Conservation (phyloP, 257 asterid species). For the Thymus mandschuricus region DNA sequence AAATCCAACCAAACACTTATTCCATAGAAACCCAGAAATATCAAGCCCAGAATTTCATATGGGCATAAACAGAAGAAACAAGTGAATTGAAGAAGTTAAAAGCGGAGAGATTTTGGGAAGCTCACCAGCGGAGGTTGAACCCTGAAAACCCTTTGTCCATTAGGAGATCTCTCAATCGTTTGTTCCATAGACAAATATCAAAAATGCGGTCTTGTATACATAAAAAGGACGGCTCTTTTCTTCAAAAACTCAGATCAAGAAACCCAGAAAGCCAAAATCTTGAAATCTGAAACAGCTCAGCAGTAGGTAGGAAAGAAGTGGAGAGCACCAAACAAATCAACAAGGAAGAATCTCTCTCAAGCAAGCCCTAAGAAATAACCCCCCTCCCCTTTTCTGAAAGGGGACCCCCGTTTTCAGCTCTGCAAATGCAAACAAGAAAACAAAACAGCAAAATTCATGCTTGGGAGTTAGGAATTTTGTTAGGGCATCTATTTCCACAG, state of each 20-base stretch:
- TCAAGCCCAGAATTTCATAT: slow-evolving; percentile 35
- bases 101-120: slow-evolving; percentile 19
- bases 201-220: slow-evolving; percentile 42
- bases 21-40: slow-evolving; percentile 1
- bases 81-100: slow-evolving; percentile 19
- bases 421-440: slow-evolving; percentile 56
- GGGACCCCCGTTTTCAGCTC: slow-evolving; percentile 34
- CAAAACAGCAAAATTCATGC: slow-evolving; percentile 42
- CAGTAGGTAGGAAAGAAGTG: slow-evolving; percentile 28
- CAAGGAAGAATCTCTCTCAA: slow-evolving; percentile 32
- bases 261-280: slow-evolving; percentile 38
- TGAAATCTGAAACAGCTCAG: slow-evolving; percentile 44
- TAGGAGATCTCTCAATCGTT: slow-evolving; percentile 70
- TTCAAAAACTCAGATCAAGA: slow-evolving; percentile 50
- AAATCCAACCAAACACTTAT: slow-evolving; percentile 21
- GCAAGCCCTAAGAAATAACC: slow-evolving; percentile 46
- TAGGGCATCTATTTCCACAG: slow-evolving; percentile 41
- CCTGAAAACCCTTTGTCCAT: slow-evolving; percentile 76
- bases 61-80: slow-evolving; percentile 32
- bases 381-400: slow-evolving; percentile 17
- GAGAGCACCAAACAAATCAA: slow-evolving; percentile 29
- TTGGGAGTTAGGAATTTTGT: slow-evolving; percentile 49
- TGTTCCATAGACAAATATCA: slow-evolving; percentile 62
- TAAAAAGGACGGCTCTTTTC: slow-evolving; percentile 35
- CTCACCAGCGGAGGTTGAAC: slow-evolving; percentile 95